phyloP scores from a whole-genome alignment of 495 filamentous ascomycete species.

The Usnea hakonensis region DNA sequence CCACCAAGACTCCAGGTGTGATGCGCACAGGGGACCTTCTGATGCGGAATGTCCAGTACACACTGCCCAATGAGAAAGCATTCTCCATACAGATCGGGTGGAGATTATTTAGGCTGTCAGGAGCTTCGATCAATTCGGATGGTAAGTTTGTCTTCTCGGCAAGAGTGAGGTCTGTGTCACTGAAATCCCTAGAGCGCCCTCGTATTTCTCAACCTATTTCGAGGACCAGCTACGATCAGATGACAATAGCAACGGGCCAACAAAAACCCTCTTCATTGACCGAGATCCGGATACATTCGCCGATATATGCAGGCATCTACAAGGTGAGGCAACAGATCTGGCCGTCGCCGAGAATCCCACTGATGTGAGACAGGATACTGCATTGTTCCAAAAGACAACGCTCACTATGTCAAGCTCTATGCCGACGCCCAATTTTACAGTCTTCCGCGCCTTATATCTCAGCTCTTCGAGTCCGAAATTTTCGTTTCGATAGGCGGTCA shows the following conservation, averaged over 20 bases:
- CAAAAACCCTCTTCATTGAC: conserved; percentile 85
- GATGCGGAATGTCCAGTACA: conserved; percentile 15
- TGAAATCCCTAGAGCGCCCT: conserved; percentile 72
- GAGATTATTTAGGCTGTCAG: conserved; percentile 84
- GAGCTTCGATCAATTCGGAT: conserved; percentile 92
- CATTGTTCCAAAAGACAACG: conserved; percentile 70
- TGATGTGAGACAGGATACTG: conserved; percentile 57
- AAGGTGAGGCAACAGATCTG: conserved; percentile 40
- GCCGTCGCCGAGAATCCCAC: not conserved
- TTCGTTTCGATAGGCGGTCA: conserved; percentile 80
- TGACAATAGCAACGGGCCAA: conserved; percentile 41
- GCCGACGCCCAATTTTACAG: conserved; percentile 95
- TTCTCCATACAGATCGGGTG: conserved; percentile 94
- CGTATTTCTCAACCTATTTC: conserved; percentile 96
- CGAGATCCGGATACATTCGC: conserved; percentile 83
- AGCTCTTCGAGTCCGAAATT: conserved; percentile 90
- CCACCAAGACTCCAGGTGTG: conserved; percentile 16
- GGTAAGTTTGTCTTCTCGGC: conserved; percentile 44
- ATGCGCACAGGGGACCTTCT: conserved; percentile 13
- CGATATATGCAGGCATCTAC: conserved; percentile 84
- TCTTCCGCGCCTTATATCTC: conserved; percentile 80
- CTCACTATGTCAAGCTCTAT: conserved; percentile 84
- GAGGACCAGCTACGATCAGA: conserved; percentile 66
- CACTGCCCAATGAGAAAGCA: conserved; percentile 55
- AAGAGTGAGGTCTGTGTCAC: conserved; percentile 16